A percentile compares a stretch with the other conserved stretches of the same genome.
Evolutionary conservation across 768 basidiomycete species (phyloP).

Genomic region (Pleurotus ostreatus): DNA sequence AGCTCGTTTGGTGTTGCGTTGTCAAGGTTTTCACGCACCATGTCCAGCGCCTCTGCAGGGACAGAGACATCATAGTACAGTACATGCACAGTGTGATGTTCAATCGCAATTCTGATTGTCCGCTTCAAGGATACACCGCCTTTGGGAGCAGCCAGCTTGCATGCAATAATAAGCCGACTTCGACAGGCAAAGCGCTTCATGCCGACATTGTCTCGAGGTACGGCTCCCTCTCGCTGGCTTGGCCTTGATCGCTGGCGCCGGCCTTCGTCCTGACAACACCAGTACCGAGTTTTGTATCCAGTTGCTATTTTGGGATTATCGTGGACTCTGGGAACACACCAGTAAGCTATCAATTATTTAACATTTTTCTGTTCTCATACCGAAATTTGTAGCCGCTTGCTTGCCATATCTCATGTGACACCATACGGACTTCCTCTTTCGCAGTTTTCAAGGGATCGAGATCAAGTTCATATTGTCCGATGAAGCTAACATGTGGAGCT

Average conservation of each 20-base stretch:
- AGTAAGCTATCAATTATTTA: slow-evolving; percentile 8
- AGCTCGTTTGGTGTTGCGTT: slow-evolving; percentile 20
- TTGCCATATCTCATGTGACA: slow-evolving; percentile 18
- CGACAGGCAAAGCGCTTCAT: slow-evolving; percentile 22
- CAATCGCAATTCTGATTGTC: slow-evolving; percentile 8
- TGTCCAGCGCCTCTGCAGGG: slow-evolving; percentile 16
- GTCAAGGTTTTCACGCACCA: slow-evolving; percentile 19
- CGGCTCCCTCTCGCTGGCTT: slow-evolving; percentile 14
- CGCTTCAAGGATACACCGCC: neutral
- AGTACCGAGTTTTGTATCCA: slow-evolving; percentile 18
- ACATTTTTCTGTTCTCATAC: slow-evolving; percentile 13
- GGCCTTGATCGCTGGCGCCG: slow-evolving; percentile 17
- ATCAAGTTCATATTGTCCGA: slow-evolving; percentile 15
- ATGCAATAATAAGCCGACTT: slow-evolving; percentile 16
- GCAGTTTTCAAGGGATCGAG: slow-evolving; percentile 13
- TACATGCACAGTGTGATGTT: slow-evolving; percentile 17
- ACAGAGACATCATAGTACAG: slow-evolving; percentile 19
- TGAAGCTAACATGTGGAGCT: slow-evolving; percentile 17
- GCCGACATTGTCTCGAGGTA: slow-evolving; percentile 20
- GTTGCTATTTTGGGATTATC: slow-evolving; percentile 14
- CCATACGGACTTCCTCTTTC: slow-evolving; percentile 16
- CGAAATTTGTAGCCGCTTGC: slow-evolving; percentile 22
- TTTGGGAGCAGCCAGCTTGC: neutral
- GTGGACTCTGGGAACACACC: slow-evolving; percentile 14
- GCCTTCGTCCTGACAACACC: slow-evolving; percentile 24